Conservation (phyloP, 169 alveolate species). For the Plasmodium malariae region DNA sequence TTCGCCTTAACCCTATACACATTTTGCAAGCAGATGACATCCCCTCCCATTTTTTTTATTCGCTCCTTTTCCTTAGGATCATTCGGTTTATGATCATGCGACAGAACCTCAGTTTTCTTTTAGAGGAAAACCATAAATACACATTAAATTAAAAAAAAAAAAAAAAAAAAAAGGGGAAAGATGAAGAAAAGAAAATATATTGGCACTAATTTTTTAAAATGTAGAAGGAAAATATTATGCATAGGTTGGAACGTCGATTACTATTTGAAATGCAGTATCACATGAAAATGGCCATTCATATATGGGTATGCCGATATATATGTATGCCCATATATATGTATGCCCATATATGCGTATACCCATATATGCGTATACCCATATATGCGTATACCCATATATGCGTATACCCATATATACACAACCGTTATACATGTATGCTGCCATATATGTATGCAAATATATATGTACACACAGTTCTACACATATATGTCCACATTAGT, state of each 20-base stretch:
- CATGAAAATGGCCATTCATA: not conserved
- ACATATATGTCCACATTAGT: not conserved
- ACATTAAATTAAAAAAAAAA: not conserved
- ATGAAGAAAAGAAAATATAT: not conserved
- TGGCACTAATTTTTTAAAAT: not conserved
- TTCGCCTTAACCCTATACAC: conserved; percentile 67
- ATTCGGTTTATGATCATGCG: conserved; percentile 70
- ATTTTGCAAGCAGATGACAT: conserved; percentile 70
- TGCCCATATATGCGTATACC: not conserved
- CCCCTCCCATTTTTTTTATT: conserved; percentile 76
- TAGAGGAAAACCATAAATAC: not conserved
- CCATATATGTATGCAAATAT: conserved; percentile 2
- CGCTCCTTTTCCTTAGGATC: conserved; percentile 76
- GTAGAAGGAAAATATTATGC: not conserved
- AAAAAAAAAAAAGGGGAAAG: not conserved
- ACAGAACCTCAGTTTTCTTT: conserved; percentile 47
- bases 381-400: not conserved
- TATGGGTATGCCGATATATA: not conserved
- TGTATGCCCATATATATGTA: not conserved
- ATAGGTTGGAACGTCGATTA: too few species aligned
- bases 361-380: not conserved
- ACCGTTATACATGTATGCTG: too few species aligned
- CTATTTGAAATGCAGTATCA: too few species aligned
- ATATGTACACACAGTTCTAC: not conserved
- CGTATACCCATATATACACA: too few species aligned